Conservation (phyloP, 306 rosid genomes). For the Quercus variabilis region DNA sequence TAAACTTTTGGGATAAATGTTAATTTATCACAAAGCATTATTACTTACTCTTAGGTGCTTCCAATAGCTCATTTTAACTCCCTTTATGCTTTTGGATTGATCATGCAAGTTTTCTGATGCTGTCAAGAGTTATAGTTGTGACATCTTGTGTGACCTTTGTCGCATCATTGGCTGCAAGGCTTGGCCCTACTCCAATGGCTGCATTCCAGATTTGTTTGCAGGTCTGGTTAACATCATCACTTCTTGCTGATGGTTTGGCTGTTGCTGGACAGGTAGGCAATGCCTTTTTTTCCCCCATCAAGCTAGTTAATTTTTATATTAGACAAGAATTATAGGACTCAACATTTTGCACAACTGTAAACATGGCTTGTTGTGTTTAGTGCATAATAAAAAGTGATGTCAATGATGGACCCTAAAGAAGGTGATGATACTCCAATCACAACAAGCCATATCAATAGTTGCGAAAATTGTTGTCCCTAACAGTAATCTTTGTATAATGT, state of each 20-base stretch:
- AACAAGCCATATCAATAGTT: no score
- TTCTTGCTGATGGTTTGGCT: slow-evolving; percentile 87
- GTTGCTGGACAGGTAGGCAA: slow-evolving; percentile 74
- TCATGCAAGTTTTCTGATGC: slow-evolving; percentile 49
- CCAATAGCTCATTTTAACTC: neutral
- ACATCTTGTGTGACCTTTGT: slow-evolving; percentile 92
- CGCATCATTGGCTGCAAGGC: slow-evolving; percentile 83
- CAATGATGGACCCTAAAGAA: no score
- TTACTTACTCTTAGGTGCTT: neutral
- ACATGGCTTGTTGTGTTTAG: no score
- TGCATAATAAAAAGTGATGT: no score
- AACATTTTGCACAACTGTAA: no score
- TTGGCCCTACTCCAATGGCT: slow-evolving; percentile 85
- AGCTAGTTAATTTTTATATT: neutral
- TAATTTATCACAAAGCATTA: no score
- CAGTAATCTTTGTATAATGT: neutral
- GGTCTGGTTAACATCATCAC: slow-evolving; percentile 91
- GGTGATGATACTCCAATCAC: no score
- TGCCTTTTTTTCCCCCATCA: neutral
- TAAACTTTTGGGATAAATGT: no score
- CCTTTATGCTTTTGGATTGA: neutral
- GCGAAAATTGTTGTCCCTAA: no score
- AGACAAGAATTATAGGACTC: no score
- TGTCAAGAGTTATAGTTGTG: slow-evolving; percentile 85
- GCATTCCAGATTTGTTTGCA: slow-evolving; percentile 93